Conservation (phyloP, 1,284 basidiomycete species). For the Rhizoctonia solani region DNA sequence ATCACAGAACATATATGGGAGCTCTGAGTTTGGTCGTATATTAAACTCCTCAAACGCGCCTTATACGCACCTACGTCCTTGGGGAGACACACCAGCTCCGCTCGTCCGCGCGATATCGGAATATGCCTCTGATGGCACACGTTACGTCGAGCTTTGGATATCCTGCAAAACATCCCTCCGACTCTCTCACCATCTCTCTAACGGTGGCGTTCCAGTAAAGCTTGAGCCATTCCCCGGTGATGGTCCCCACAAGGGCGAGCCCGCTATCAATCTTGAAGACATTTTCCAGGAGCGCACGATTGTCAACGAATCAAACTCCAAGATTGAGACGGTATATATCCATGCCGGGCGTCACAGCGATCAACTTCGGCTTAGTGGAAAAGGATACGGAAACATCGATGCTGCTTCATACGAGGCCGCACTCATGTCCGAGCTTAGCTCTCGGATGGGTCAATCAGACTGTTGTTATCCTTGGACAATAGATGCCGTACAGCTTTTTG, state of each 20-base stretch:
- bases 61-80: constrained; percentile 9
- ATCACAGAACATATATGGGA: constrained; percentile 4
- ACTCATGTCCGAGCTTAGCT: neutral
- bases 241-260: constrained; percentile 1
- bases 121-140: neutral
- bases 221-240: constrained; percentile 4
- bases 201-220: constrained; percentile 5
- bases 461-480: neutral
- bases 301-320: too few species aligned
- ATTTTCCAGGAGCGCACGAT: constrained; percentile 8
- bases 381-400: neutral
- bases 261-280: constrained; percentile 2
- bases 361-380: neutral
- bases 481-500: constrained; percentile 12
- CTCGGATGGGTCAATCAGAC: neutral
- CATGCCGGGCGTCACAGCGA: constrained; percentile 11
- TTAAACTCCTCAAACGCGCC: neutral
- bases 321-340: neutral
- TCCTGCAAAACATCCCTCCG: neutral
- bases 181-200: neutral
- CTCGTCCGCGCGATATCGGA: neutral
- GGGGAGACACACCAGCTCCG: neutral
- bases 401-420: neutral
- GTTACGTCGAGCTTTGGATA: neutral
- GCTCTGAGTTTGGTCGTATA: constrained; percentile 1